Base-by-base conservation (phyloP, 2,329 filamentous ascomycete genomes). In the Chrysoporthe cubensis region DNA sequence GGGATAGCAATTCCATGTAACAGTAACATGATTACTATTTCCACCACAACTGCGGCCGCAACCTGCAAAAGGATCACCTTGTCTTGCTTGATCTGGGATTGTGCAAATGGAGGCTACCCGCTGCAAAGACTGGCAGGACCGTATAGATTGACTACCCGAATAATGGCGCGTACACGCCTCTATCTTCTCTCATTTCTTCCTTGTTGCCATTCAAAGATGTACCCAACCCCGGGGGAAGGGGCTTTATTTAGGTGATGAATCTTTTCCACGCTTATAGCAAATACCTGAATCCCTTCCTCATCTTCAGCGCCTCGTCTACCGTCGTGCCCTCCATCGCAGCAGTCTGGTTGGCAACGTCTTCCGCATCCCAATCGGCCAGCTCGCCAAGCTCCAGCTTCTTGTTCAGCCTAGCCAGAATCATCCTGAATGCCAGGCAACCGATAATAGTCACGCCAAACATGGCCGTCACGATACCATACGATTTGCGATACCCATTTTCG, bases 381-480 rank as follows among this genome's bases (percentile, higher is more conserved):
- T 85, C 81, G 62, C 77, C 78, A n/a, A 72, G 75, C 68, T 81
- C 83, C 11, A 86, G 75, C 77, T 83, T 78, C 73, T 77, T 79
- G 77, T 86, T 86, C 69, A 85, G 74, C 65, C 77, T 74, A 6
- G 75, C 66, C 4, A 88, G 79, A 66, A 86, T 81, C 71, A 78
- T 67, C 26, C 81, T 80, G 78, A 87, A 83, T 43, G 77, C 67
- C 63, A 77, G 80, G 75, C 83, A 88, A 5, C 86, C 86, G 0
- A 81, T 46, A 43, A 88, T 83, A 0, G 88, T 86, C 52, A 87
- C 72, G 3, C 85, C 86, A 73, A 89, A 90, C 88, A 90, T 90
- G 73, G 86, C 81, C 16, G 85, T 83, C 5, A 90, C 88, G 66
- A 90, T 88, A 4, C 86, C 88, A 72, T 90, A 90, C 69, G 86